Percentiles rank a stretch among this genome's conserved stretches.
phyloP scores from a whole-genome alignment of 2,329 filamentous ascomycete species.

The Microsporum ferrugineum region DNA sequence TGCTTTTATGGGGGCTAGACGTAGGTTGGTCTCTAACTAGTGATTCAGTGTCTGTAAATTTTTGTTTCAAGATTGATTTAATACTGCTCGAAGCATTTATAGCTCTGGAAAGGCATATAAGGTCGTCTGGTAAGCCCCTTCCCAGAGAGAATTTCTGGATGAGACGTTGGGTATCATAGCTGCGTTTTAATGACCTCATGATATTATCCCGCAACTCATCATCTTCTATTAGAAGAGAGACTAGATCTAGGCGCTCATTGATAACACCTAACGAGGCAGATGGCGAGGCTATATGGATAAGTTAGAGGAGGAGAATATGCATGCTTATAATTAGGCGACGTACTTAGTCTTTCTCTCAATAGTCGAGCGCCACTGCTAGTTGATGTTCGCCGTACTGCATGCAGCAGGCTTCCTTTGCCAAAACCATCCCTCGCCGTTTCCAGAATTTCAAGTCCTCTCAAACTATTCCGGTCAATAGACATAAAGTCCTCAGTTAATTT shows the following conservation, averaged over 20 bases:
- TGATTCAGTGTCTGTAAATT: conserved; percentile 13
- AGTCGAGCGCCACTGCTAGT: conserved; percentile 84
- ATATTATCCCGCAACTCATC: conserved; percentile 59
- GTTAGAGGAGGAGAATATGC: neutral
- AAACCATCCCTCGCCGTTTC: conserved; percentile 70
- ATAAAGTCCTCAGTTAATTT: conserved; percentile 66
- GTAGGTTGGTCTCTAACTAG: conserved; percentile 15
- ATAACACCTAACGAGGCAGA: conserved; percentile 79
- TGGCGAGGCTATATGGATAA: conserved; percentile 48
- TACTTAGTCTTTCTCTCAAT: conserved; percentile 71
- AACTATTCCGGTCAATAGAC: conserved; percentile 82
- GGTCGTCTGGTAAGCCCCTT: conserved; percentile 81
- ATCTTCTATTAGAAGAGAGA: conserved; percentile 59
- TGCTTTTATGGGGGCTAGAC: conserved; percentile 25
- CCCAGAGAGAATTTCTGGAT: conserved; percentile 91
- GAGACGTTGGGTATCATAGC: conserved; percentile 75
- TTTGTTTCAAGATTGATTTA: conserved; percentile 22
- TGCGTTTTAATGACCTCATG: conserved; percentile 56
- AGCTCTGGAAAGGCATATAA: conserved; percentile 71
- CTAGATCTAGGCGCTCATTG: conserved; percentile 66
- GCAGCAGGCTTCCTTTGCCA: conserved; percentile 72
- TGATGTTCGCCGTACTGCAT: conserved; percentile 78
- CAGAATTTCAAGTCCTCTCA: conserved; percentile 80
- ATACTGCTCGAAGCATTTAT: conserved; percentile 64
- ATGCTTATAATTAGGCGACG: neutral